These are phyloP conservation scores for Suhomyces bokatorum DNA, from an alignment of 1,139 yeast species.

Conservation along the genomic window DNA sequence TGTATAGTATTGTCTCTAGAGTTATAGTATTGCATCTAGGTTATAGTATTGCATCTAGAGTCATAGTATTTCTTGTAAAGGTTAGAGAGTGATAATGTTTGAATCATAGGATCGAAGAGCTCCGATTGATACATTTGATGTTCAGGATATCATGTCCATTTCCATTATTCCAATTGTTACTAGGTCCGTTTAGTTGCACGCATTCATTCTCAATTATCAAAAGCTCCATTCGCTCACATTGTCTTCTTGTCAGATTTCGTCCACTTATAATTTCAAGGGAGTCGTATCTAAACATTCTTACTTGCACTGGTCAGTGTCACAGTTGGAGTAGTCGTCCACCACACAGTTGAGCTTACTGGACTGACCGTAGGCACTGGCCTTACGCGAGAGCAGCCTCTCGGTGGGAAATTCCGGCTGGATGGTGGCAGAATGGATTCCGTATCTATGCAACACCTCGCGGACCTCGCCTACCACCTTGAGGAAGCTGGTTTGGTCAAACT, in stretches of 20 bases:
- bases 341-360: conserved; percentile 33
- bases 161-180: too few species aligned
- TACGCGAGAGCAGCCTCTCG: conserved; percentile 7
- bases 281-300: not conserved
- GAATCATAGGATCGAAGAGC: too few species aligned
- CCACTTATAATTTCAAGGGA: not conserved
- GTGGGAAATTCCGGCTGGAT: conserved; percentile 80
- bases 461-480: conserved; percentile 73
- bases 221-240: too few species aligned
- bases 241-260: not conserved
- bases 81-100: too few species aligned
- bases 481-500: conserved; percentile 49
- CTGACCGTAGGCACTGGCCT: conserved; percentile 35
- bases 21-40: too few species aligned
- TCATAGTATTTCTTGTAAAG: too few species aligned
- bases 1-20: too few species aligned
- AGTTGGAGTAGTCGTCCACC: conserved; percentile 38
- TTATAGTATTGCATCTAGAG: too few species aligned
- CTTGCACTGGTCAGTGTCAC: conserved; percentile 35
- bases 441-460: conserved; percentile 74
- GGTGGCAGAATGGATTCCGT: conserved; percentile 91
- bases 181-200: too few species aligned
- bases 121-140: too few species aligned
- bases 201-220: too few species aligned
- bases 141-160: too few species aligned